Conservation (phyloP, 345 rosid genomes). For the Pugionium cornutum region DNA sequence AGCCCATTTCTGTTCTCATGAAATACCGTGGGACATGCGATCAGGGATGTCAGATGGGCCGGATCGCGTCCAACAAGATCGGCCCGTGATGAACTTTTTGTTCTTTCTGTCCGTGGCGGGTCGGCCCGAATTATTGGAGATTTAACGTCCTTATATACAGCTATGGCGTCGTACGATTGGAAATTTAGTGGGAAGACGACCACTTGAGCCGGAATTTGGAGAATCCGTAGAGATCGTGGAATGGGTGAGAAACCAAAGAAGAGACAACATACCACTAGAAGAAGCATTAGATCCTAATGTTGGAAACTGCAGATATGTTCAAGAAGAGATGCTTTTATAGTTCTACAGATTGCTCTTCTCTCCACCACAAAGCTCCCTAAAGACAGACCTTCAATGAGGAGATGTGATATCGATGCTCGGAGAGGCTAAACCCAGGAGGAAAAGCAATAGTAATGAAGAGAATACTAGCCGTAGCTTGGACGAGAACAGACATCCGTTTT, state of each 20-base stretch:
- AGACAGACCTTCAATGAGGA: slow-evolving; percentile 88
- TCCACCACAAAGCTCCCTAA: slow-evolving; percentile 86
- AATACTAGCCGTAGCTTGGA: slow-evolving; percentile 39
- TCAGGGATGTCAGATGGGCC: too few species aligned
- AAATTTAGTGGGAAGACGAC: slow-evolving; percentile 75
- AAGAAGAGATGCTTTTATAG: slow-evolving; percentile 88
- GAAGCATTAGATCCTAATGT: slow-evolving; percentile 64
- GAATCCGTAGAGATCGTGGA: slow-evolving; percentile 68
- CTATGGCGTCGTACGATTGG: slow-evolving; percentile 81
- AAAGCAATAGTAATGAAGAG: slow-evolving; percentile 58
- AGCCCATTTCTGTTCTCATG: too few species aligned
- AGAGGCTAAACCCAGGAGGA: slow-evolving; percentile 90
- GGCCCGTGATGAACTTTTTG: too few species aligned
- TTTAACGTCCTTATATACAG: slow-evolving; percentile 52
- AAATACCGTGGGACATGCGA: too few species aligned
- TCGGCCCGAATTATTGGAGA: too few species aligned
- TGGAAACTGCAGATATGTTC: slow-evolving; percentile 83
- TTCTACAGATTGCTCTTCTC: slow-evolving; percentile 76
- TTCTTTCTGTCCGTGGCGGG: too few species aligned
- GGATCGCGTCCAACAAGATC: too few species aligned
- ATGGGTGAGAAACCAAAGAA: slow-evolving; percentile 70
- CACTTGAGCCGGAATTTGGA: slow-evolving; percentile 69
- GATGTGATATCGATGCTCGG: slow-evolving; percentile 88
- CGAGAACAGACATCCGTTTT: slow-evolving; percentile 58
- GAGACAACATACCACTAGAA: slow-evolving; percentile 64